Evolutionary conservation across 495 filamentous ascomycete genomes (phyloP).

Genomic region (Annulohypoxylon maeteangense): DNA sequence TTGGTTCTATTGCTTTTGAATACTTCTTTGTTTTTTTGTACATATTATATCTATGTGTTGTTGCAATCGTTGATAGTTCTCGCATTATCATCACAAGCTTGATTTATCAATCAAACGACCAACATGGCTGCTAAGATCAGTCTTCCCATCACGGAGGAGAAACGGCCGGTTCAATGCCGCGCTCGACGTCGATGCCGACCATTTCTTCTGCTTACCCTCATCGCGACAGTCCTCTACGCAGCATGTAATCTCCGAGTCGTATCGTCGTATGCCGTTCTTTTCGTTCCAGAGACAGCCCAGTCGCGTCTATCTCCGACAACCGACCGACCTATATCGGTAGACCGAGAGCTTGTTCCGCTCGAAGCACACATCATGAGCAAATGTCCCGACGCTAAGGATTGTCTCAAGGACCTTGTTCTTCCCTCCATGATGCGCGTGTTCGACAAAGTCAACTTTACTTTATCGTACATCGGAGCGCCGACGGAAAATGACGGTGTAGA

Average conservation of each 20-base stretch:
- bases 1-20: conserved; percentile 7
- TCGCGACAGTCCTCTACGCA: conserved; percentile 38
- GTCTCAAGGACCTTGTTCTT: conserved; percentile 80
- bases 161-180: conserved; percentile 43
- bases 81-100: conserved; percentile 3
- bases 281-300: conserved; percentile 16
- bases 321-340: conserved; percentile 7
- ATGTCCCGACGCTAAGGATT: conserved; percentile 87
- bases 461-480: conserved; percentile 86
- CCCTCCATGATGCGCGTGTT: conserved; percentile 85
- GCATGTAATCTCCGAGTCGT: conserved; percentile 38
- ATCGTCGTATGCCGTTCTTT: conserved; percentile 27
- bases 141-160: conserved; percentile 49
- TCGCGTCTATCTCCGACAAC: conserved; percentile 3
- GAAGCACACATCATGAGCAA: conserved; percentile 97
- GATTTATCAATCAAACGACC: conserved; percentile 7
- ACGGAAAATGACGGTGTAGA: conserved; percentile 72
- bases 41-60: conserved; percentile 13
- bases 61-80: conserved; percentile 4
- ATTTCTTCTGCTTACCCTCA: conserved; percentile 38
- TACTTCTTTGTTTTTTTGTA: conserved; percentile 6
- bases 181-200: conserved; percentile 46
- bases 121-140: conserved; percentile 44
- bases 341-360: conserved; percentile 67
- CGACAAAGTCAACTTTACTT: conserved; percentile 87